phyloP scores from a whole-genome alignment of 2,329 filamentous ascomycete species.

The Beauveria varroae region DNA sequence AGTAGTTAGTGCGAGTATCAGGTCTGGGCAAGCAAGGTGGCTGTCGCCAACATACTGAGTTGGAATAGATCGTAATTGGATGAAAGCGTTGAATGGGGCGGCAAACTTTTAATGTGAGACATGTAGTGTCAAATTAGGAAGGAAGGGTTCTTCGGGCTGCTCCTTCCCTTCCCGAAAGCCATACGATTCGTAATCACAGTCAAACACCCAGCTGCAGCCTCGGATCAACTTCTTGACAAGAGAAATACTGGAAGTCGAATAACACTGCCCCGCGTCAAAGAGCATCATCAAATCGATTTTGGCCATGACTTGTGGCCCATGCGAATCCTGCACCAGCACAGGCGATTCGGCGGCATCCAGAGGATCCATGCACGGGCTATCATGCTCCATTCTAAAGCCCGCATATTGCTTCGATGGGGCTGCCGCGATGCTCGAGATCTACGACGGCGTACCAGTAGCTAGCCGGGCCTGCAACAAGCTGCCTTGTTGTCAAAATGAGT shows the following conservation, averaged over 20 bases:
- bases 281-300: neutral
- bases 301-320: neutral
- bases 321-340: neutral
- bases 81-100: too few species aligned
- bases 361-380: slow-evolving; percentile 2
- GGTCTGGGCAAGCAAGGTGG: too few species aligned
- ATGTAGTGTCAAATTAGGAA: slow-evolving; percentile 1
- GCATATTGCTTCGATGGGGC: slow-evolving; percentile 11
- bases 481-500: slow-evolving; percentile 1
- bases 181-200: neutral
- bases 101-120: neutral
- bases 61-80: too few species aligned
- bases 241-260: neutral
- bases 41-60: too few species aligned
- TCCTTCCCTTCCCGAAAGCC: neutral
- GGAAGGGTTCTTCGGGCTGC: neutral
- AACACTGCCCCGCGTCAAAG: neutral
- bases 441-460: slow-evolving; percentile 9
- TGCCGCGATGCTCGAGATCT: slow-evolving; percentile 7
- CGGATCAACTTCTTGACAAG: neutral
- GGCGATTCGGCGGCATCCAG: neutral
- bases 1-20: too few species aligned
- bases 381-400: slow-evolving; percentile 1
- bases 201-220: slow-evolving; percentile 1
- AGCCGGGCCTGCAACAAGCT: slow-evolving; percentile 2